Percentiles rank a stretch among this genome's conserved stretches.
phyloP scores from a whole-genome alignment of 2,329 filamentous ascomycete species.

The Cordyceps tenuipes region DNA sequence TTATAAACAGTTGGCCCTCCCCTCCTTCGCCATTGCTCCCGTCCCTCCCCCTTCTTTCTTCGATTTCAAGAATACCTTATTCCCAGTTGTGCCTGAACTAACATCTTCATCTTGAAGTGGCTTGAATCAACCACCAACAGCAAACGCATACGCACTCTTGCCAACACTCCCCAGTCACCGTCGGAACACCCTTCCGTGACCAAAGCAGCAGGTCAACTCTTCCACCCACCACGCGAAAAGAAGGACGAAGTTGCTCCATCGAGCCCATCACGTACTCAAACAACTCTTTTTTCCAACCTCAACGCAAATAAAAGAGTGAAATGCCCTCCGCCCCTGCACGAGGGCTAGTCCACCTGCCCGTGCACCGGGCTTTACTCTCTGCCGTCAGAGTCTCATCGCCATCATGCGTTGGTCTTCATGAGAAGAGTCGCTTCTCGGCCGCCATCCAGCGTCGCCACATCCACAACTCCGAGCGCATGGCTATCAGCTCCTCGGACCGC shows the following conservation, averaged over 20 bases:
- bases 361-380: slow-evolving; percentile 12
- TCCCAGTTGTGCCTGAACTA: slow-evolving; percentile 9
- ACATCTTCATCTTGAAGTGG: slow-evolving; percentile 2
- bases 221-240: not conserved
- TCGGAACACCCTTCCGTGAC: slow-evolving; percentile 6
- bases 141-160: not conserved
- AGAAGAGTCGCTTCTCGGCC: slow-evolving; percentile 3
- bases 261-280: not conserved
- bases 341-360: slow-evolving; percentile 17
- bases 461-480: slow-evolving; percentile 29
- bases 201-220: not conserved
- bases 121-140: not conserved
- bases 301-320: slow-evolving; percentile 15
- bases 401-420: slow-evolving; percentile 14
- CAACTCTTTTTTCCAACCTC: not conserved
- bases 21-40: not conserved
- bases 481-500: slow-evolving; percentile 28
- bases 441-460: slow-evolving; percentile 21
- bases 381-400: slow-evolving; percentile 6
- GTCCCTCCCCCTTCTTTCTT: not conserved
- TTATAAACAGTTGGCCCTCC: slow-evolving; percentile 11
- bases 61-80: not conserved
- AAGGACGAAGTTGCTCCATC: not conserved
- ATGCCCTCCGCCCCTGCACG: slow-evolving; percentile 19
- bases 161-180: not conserved